A percentile compares a stretch with the other conserved stretches of the same genome.
Evolutionary conservation across 2,329 filamentous ascomycete genomes (phyloP).

Genomic region (Trichoderma koningii): DNA sequence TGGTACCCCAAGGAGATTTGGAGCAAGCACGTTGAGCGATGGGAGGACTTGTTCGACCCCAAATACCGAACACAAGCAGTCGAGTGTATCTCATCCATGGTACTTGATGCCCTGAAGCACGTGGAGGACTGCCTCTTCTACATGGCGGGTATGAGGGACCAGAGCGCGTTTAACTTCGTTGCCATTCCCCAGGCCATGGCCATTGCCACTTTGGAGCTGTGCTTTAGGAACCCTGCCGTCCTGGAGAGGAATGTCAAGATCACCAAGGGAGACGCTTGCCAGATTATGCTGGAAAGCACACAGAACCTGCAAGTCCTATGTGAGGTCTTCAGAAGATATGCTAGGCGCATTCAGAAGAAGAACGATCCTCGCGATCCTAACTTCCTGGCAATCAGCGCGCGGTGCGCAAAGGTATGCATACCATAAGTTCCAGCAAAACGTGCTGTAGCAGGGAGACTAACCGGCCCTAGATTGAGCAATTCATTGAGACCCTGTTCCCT

Average conservation of each 20-base stretch:
- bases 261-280: conserved; percentile 89
- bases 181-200: conserved; percentile 97
- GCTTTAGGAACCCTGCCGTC: conserved; percentile 87
- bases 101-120: conserved; percentile 83
- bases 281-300: conserved; percentile 88
- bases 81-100: conserved; percentile 89
- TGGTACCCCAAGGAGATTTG: conserved; percentile 98
- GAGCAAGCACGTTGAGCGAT: conserved; percentile 90
- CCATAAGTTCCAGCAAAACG: too few species aligned
- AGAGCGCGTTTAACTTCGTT: conserved; percentile 98
- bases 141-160: conserved; percentile 89
- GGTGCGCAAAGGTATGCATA: conserved; percentile 72
- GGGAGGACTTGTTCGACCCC: conserved; percentile 85
- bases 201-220: conserved; percentile 87
- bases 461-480: conserved; percentile 75
- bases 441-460: conserved; percentile 25
- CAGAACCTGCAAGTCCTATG: conserved; percentile 84
- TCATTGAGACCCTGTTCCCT: conserved; percentile 92
- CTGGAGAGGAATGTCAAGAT: conserved; percentile 93
- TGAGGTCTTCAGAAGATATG: conserved; percentile 77
- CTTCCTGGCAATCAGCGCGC: conserved; percentile 86
- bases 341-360: conserved; percentile 83
- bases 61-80: conserved; percentile 76
- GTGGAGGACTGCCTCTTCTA: conserved; percentile 96
- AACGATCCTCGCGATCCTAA: conserved; percentile 93